phyloP scores from a whole-genome alignment of 768 basidiomycete genomes.

The Tylopilus balloui region DNA sequence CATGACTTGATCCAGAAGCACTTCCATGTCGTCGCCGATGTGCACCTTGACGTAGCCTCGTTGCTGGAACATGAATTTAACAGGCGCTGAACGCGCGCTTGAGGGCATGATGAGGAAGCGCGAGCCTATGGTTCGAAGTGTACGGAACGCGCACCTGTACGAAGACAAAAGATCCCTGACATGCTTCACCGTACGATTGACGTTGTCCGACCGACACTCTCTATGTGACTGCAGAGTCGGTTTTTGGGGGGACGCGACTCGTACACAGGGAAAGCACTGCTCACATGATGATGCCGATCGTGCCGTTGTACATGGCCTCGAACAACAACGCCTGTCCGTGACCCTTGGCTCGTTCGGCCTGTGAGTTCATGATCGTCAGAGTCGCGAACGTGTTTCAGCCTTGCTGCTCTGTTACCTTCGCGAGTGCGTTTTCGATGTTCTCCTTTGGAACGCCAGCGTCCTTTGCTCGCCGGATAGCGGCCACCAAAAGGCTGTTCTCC shows the following conservation, averaged over 20 bases:
- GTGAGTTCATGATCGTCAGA: neutral
- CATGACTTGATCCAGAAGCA: constrained; percentile 39
- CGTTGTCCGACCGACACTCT: constrained; percentile 61
- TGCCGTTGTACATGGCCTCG: constrained; percentile 55
- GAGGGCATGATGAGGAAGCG: neutral
- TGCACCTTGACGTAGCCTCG: constrained; percentile 49
- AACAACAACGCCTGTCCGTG: constrained; percentile 49
- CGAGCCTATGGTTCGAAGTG: neutral
- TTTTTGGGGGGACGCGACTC: constrained; percentile 8
- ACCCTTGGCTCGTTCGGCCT: constrained; percentile 50
- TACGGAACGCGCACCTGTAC: constrained; percentile 39
- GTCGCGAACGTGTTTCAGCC: neutral
- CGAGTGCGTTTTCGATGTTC: constrained; percentile 60
- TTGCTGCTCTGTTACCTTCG: constrained; percentile 37
- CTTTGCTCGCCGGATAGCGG: constrained; percentile 52
- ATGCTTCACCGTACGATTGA: constrained; percentile 55
- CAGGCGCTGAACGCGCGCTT: constrained; percentile 59
- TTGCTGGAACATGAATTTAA: constrained; percentile 60
- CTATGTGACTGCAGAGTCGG: constrained; percentile 32
- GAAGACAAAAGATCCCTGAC: constrained; percentile 48
- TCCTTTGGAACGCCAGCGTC: constrained; percentile 61
- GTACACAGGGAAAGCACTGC: constrained; percentile 20
- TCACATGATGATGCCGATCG: constrained; percentile 63
- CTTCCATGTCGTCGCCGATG: constrained; percentile 32
- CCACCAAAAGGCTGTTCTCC: constrained; percentile 49